phyloP scores from a whole-genome alignment of 768 basidiomycete species.

The Lentinula boryana region DNA sequence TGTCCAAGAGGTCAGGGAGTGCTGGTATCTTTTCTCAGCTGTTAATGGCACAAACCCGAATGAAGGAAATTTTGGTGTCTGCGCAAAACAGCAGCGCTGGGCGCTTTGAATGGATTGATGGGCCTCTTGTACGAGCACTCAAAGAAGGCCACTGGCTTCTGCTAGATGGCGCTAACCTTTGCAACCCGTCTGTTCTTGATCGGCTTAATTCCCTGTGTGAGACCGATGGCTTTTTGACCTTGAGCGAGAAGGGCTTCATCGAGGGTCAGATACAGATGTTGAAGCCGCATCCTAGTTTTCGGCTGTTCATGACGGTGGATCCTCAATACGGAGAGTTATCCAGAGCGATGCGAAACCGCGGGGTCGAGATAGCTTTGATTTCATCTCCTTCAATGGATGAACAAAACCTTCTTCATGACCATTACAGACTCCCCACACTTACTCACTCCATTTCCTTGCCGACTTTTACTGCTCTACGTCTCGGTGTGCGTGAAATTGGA shows the following conservation, averaged over 20 bases:
- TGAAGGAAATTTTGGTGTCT: conserved; percentile 13
- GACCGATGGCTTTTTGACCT: conserved; percentile 68
- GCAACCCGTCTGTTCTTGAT: conserved; percentile 93
- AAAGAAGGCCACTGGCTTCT: conserved; percentile 85
- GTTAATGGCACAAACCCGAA: not conserved
- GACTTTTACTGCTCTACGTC: conserved; percentile 27
- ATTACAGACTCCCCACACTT: conserved; percentile 40
- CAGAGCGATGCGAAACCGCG: conserved; percentile 97
- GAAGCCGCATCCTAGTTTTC: conserved; percentile 81
- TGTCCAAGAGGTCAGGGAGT: not conserved
- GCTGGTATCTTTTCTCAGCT: not conserved
- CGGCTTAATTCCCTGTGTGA: conserved; percentile 96
- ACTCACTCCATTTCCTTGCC: not conserved
- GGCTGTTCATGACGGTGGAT: conserved; percentile 92
- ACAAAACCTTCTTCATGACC: conserved; percentile 34
- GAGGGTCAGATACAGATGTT: conserved; percentile 70
- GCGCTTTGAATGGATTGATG: conserved; percentile 93
- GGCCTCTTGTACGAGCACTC: conserved; percentile 82
- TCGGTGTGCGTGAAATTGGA: conserved; percentile 21
- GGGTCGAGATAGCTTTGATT: conserved; percentile 72
- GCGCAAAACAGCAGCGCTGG: conserved; percentile 27
- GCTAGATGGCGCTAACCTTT: conserved; percentile 90
- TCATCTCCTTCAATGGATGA: conserved; percentile 37
- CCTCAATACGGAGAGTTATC: conserved; percentile 91
- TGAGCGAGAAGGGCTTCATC: conserved; percentile 86